phyloP scores from a whole-genome alignment of 176 grass and related monocot genomes.

The Coix lacrymajobi region DNA sequence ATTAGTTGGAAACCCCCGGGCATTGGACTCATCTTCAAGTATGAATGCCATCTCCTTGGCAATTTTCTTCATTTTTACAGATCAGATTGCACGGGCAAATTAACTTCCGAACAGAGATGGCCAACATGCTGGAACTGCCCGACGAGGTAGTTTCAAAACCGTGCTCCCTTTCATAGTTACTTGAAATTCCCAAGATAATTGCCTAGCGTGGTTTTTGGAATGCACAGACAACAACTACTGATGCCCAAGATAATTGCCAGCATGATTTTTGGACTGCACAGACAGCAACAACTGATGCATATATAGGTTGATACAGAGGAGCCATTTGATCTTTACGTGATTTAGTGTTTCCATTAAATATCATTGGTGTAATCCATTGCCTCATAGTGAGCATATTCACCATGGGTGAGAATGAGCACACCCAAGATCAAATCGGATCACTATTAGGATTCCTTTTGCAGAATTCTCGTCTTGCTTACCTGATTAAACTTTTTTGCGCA shows the following conservation, averaged over 20 bases:
- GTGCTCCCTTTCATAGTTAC: background rate
- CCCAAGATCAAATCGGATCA: background rate
- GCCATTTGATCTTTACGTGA: background rate
- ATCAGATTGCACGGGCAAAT: background rate
- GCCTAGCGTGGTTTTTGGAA: background rate
- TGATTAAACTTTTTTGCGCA: constrained; percentile 15
- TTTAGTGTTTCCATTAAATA: background rate
- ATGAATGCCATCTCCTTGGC: too few relatives aligned
- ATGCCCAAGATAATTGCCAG: too few relatives aligned
- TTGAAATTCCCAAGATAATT: background rate
- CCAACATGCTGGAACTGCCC: background rate
- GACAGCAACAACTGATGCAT: background rate
- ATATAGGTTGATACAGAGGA: background rate
- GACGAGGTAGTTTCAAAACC: background rate
- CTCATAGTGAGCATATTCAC: background rate
- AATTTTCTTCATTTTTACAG: background rate
- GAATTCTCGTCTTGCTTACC: background rate
- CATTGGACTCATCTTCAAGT: background rate
- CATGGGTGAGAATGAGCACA: background rate
- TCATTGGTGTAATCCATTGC: background rate
- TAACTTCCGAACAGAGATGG: background rate
- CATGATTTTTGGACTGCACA: too few relatives aligned
- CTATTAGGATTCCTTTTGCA: too few relatives aligned
- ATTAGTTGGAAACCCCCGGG: background rate
- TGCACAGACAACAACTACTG: too few relatives aligned